phyloP scores from a whole-genome alignment of 179 eudicot genomes.

The Silene coronaria region DNA sequence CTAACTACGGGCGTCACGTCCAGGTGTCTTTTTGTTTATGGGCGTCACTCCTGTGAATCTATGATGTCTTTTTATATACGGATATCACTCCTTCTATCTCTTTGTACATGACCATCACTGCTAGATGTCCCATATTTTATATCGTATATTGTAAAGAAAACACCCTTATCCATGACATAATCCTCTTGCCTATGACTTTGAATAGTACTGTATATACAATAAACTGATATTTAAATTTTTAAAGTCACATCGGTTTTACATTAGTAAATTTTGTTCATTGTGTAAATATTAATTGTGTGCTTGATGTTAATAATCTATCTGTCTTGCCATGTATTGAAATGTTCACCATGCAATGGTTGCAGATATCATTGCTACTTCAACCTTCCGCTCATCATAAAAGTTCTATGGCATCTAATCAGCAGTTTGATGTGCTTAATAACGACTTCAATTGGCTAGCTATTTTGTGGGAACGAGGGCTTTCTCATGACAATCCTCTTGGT shows the following conservation, averaged over 20 bases:
- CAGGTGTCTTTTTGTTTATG: background rate
- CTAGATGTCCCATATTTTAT: too few relatives aligned
- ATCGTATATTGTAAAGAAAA: too few relatives aligned
- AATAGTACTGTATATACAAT: background rate
- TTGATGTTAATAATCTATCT: background rate
- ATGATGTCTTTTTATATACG: background rate
- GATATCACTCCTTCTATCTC: background rate
- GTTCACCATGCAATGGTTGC: slow-evolving; percentile 26
- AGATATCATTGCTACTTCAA: slow-evolving; percentile 64
- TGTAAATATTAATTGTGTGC: background rate
- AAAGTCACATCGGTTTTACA: background rate
- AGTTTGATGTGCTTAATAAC: slow-evolving; percentile 37
- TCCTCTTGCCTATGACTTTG: background rate
- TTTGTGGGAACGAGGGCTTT: slow-evolving; percentile 89
- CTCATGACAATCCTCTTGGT: slow-evolving; percentile 93
- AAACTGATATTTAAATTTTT: background rate
- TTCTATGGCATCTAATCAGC: slow-evolving; percentile 25
- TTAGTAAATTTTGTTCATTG: background rate
- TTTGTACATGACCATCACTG: too few relatives aligned
- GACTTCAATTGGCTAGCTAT: slow-evolving; percentile 65
- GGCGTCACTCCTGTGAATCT: background rate
- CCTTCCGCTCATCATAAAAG: slow-evolving; percentile 34
- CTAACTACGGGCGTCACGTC: background rate
- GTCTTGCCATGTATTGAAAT: slow-evolving; percentile 12
- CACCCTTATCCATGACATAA: too few relatives aligned